Conservation (phyloP, 208 protist genomes). For the Wallacemonas sp. region DNA sequence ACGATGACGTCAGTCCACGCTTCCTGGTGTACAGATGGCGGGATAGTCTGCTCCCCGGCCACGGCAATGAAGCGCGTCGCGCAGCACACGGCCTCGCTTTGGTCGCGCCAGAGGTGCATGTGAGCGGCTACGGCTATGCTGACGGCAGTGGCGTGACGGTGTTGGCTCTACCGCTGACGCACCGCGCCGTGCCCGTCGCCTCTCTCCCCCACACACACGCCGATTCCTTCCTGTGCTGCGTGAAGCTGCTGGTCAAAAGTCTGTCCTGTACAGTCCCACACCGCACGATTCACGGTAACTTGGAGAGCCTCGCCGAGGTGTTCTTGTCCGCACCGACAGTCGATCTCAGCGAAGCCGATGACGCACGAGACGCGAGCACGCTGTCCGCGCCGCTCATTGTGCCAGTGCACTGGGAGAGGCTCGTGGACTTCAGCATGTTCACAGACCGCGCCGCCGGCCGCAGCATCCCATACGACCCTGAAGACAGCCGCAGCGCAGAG, state of each 20-base stretch:
- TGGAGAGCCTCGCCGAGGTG: slow-evolving; percentile 53
- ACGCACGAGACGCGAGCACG: neutral
- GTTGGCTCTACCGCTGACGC: slow-evolving; percentile 42
- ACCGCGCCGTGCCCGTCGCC: slow-evolving; percentile 56
- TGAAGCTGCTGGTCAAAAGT: slow-evolving; percentile 53
- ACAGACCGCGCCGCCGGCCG: slow-evolving; percentile 81
- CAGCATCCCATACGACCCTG: slow-evolving; percentile 59
- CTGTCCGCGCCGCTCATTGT: slow-evolving; percentile 38
- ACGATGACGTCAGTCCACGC: slow-evolving; percentile 1
- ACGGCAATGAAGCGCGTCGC: slow-evolving; percentile 55
- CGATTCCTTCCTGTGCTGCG: slow-evolving; percentile 45
- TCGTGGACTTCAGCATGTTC: slow-evolving; percentile 90
- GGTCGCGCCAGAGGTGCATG: slow-evolving; percentile 34
- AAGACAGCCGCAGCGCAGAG: slow-evolving; percentile 28
- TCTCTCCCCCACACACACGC: slow-evolving; percentile 41
- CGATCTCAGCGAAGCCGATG: no score
- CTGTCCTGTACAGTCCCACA: slow-evolving; percentile 68
- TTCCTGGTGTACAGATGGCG: slow-evolving; percentile 75
- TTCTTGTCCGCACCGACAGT: slow-evolving; percentile 48
- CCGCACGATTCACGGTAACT: slow-evolving; percentile 68
- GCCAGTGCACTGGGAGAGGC: slow-evolving; percentile 80
- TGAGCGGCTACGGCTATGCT: slow-evolving; percentile 47
- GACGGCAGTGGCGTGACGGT: slow-evolving; percentile 66
- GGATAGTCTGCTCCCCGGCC: slow-evolving; percentile 23
- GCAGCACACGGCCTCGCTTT: slow-evolving; percentile 65